Evolutionary conservation across 2,329 filamentous ascomycete genomes (phyloP).

Genomic region (Chaetothyriales sp.): DNA sequence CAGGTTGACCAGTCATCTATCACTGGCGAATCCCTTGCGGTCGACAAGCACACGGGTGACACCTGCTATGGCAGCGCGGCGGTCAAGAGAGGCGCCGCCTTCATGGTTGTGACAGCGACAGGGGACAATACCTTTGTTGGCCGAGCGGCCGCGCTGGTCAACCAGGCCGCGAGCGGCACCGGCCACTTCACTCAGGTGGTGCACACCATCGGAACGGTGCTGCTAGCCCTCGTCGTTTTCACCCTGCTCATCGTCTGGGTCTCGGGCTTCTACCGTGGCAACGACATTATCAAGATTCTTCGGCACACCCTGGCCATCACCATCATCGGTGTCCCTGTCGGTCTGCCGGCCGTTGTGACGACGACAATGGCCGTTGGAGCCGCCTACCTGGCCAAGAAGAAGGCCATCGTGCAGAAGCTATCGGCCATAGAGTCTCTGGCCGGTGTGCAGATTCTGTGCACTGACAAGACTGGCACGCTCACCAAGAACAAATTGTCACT

Average conservation of each 20-base stretch:
- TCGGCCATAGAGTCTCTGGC: slow-evolving; percentile 83
- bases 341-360: slow-evolving; percentile 83
- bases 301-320: slow-evolving; percentile 78
- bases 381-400: slow-evolving; percentile 79
- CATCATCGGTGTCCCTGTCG: slow-evolving; percentile 82
- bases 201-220: slow-evolving; percentile 68
- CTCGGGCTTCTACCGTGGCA: slow-evolving; percentile 74
- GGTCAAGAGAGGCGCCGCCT: slow-evolving; percentile 80
- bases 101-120: slow-evolving; percentile 66
- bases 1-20: slow-evolving; percentile 88
- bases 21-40: slow-evolving; percentile 80
- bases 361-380: slow-evolving; percentile 92
- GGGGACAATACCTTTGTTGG: slow-evolving; percentile 86
- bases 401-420: slow-evolving; percentile 86
- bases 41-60: slow-evolving; percentile 74
- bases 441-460: slow-evolving; percentile 86
- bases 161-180: slow-evolving; percentile 53
- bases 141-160: slow-evolving; percentile 73
- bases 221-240: slow-evolving; percentile 65
- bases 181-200: slow-evolving; percentile 88
- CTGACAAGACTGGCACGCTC: slow-evolving; percentile 84
- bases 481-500: slow-evolving; percentile 91
- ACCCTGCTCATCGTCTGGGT: slow-evolving; percentile 75
- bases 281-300: slow-evolving; percentile 62
- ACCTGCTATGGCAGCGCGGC: slow-evolving; percentile 71